Percentiles rank a stretch among this genome's conserved stretches.
Conservation (phyloP, 1,139 yeast species). For the Pichia sp. region DNA sequence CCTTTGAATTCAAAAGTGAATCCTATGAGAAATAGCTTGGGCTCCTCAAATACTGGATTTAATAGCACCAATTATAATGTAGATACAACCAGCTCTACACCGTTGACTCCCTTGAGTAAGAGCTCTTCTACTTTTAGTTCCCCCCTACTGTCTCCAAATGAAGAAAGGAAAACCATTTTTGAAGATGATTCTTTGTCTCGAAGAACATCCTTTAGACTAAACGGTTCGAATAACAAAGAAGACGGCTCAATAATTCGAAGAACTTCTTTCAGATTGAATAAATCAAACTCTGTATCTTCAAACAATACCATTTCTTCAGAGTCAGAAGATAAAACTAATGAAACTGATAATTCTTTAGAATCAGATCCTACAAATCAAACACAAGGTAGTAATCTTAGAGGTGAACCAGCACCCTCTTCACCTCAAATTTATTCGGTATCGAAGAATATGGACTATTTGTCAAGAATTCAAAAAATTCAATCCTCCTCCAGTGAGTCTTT, state of each 20-base stretch:
- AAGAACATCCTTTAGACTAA: conserved; percentile 11
- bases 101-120: conserved; percentile 16
- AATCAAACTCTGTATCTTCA: conserved; percentile 1
- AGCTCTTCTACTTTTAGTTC: conserved; percentile 13
- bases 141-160: conserved; percentile 13
- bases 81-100: conserved; percentile 4
- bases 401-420: not conserved
- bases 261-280: conserved; percentile 10
- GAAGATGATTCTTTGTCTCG: conserved; percentile 6
- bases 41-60: not conserved
- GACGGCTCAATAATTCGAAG: conserved; percentile 6
- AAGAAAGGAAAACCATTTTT: not conserved
- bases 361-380: not conserved
- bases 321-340: conserved; percentile 1
- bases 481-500: conserved; percentile 1
- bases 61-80: not conserved
- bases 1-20: conserved; percentile 4
- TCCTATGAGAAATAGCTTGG: not conserved
- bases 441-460: conserved; percentile 6
- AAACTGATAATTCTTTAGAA: not conserved
- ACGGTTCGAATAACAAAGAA: conserved; percentile 1
- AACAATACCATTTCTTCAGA: conserved; percentile 7
- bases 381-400: not conserved
- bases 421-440: conserved; percentile 4
- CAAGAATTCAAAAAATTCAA: conserved; percentile 7